Evolutionary conservation across 148 eudicot species (phyloP), one percentile per base, ranked within the genome.

Genomic region (Simmondsia chinensis): DNA sequence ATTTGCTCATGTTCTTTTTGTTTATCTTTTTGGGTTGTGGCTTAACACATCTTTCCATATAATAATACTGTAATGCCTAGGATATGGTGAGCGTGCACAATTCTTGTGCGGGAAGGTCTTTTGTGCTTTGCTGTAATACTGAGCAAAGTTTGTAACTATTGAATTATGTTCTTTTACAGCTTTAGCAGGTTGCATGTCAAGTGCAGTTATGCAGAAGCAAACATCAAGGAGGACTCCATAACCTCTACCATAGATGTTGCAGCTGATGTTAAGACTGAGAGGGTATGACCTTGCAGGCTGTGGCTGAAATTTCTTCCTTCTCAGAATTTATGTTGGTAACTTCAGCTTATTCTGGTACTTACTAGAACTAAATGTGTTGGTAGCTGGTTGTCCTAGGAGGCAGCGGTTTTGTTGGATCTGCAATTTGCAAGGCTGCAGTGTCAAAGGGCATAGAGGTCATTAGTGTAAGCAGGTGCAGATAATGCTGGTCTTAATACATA

Each of bases 331-430:
- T 30, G 21, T 49, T 25, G 19, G 21, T 54, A 18, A 15, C 25
- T 40, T 24, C n/a, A 43, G 19, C 32, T 21, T 18, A 48, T 27
- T 45, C 33, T 39, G 19, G 30, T 41, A 50, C 56, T 46, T 26
- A 42, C 35, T 30, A 48, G 44, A 23, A 28, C 32, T 54, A 9
- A 49, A 53, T 60, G 59, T 35, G 55, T 53, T 55, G 56, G 64
- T 81, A 91, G 97, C 62, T 91, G 62, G 95, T 91, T 30, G 95
- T 91, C 52, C 54, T 91, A 56, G 97, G 97, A 69, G 97, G 97
- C 71, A 85, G 68, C 46, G 97, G 97, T 44, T 91, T 91, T 76
- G 94, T 91, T 66, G 97, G 97, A 43, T 81, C 97, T 13, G 97
- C 97, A 35, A 84, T 91, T 57, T 91, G 97, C 80, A 91, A 85